Conservation (phyloP, 768 basidiomycete genomes). For the Leucosporidium yakuticum region DNA sequence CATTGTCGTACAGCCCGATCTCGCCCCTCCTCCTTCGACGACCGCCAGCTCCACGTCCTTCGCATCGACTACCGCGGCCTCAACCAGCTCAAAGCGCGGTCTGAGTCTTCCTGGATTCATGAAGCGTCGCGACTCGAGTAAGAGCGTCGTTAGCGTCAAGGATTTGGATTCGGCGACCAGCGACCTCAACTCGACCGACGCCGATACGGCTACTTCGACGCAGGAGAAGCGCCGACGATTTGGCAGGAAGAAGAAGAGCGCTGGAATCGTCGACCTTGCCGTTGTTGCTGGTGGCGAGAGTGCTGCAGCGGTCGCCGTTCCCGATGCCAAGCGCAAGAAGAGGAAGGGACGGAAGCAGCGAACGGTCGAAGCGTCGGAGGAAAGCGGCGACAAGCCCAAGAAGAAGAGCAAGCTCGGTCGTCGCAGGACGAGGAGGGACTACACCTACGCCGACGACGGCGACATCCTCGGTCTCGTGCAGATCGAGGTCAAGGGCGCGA, state of each 20-base stretch:
- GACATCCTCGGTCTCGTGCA: constrained; percentile 93
- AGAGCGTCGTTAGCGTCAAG: constrained; percentile 14
- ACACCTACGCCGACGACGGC: constrained; percentile 46
- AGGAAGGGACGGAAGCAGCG: constrained; percentile 47
- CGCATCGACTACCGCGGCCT: too few relatives aligned
- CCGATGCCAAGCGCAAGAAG: constrained; percentile 43
- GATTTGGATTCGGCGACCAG: constrained; percentile 38
- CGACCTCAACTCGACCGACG: constrained; percentile 30
- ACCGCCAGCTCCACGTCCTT: constrained; percentile 33
- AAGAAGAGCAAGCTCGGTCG: constrained; percentile 4
- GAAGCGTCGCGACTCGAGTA: constrained; percentile 15
- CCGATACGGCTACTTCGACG: constrained; percentile 12
- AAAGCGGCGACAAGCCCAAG: constrained; percentile 6
- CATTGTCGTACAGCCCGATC: constrained; percentile 40
- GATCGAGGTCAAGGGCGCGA: constrained; percentile 78
- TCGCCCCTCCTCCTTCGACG: constrained; percentile 37
- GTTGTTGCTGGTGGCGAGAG: neutral
- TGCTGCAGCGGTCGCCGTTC: constrained; percentile 9
- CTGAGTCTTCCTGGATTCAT: constrained; percentile 28
- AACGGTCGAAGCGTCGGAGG: constrained; percentile 41
- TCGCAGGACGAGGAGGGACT: constrained; percentile 14
- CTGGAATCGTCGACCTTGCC: constrained; percentile 1
- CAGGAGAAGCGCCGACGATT: constrained; percentile 10
- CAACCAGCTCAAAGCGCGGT: constrained; percentile 8
- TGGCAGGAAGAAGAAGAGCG: constrained; percentile 5